Conservation (phyloP, 768 basidiomycete species). For the Auricularia cornea region DNA sequence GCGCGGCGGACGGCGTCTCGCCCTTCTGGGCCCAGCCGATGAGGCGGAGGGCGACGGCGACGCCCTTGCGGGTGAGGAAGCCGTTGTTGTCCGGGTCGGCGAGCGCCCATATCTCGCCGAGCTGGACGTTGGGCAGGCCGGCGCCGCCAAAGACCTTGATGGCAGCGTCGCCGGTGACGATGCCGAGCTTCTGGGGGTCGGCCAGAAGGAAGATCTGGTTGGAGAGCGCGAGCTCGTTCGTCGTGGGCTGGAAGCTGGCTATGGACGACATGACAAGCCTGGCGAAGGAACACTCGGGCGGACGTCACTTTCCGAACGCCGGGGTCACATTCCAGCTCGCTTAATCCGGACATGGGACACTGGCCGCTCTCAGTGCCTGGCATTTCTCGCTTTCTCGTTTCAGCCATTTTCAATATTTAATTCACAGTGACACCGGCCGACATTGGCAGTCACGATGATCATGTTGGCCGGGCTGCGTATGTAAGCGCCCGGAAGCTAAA, state of each 20-base stretch:
- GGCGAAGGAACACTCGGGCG: not conserved
- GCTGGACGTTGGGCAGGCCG: constrained; percentile 61
- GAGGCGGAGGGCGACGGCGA: constrained; percentile 79
- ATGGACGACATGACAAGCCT: not conserved
- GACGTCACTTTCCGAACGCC: not conserved
- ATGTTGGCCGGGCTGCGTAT: no score
- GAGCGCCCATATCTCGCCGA: constrained; percentile 91
- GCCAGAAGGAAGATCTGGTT: constrained; percentile 63
- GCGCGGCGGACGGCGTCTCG: constrained; percentile 52
- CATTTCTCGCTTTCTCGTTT: no score
- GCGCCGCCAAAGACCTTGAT: constrained; percentile 80
- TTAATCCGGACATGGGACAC: not conserved
- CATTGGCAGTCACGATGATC: no score
- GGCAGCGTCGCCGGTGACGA: constrained; percentile 86
- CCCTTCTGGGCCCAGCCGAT: constrained; percentile 92
- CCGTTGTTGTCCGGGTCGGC: constrained; percentile 93
- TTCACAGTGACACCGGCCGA: no score
- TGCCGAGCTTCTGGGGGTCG: constrained; percentile 72
- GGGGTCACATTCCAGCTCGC: not conserved
- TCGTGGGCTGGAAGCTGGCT: constrained; percentile 38
- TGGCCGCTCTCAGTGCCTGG: no score
- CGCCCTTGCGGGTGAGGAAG: constrained; percentile 80
- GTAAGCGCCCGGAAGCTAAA: no score
- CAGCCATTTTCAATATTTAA: no score
- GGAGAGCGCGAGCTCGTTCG: constrained; percentile 49